These are phyloP conservation scores for Pseudotsuga menziesii DNA, from an alignment of 75 land plant genomes.

Conservation along the genomic window DNA sequence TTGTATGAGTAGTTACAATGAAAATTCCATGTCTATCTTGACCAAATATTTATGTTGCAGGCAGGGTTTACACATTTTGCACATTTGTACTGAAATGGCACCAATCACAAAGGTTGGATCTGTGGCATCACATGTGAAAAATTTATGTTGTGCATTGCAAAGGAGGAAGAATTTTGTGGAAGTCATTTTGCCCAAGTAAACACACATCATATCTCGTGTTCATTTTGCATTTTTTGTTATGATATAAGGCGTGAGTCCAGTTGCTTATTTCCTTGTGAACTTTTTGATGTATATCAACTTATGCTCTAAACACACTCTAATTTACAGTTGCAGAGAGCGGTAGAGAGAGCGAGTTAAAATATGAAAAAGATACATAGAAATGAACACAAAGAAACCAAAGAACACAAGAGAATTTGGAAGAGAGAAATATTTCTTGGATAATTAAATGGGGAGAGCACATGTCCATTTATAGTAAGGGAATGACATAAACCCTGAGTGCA, in stretches of 20 bases:
- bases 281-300: no score
- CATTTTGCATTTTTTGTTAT: neutral
- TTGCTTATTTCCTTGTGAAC: neutral
- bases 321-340: no score
- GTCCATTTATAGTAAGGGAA: no score
- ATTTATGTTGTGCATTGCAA: slow-evolving; percentile 51
- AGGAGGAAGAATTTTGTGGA: slow-evolving; percentile 64
- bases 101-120: slow-evolving; percentile 50
- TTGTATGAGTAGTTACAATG: neutral
- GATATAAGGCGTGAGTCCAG: neutral
- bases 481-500: no score
- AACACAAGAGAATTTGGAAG: no score
- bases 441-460: no score
- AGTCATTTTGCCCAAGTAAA: slow-evolving; percentile 74
- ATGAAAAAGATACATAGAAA: no score
- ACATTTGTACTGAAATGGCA: slow-evolving; percentile 69
- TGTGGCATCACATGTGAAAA: slow-evolving; percentile 48
- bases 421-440: no score
- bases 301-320: no score
- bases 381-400: no score
- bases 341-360: no score
- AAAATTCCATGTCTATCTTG: neutral
- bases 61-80: slow-evolving; percentile 51
- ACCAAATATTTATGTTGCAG: slow-evolving; percentile 21
- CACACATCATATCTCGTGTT: neutral